Percentiles rank a stretch among this genome's conserved stretches.
phyloP scores from a whole-genome alignment of 2,329 filamentous ascomycete species.

The Colletotrichum sp. region DNA sequence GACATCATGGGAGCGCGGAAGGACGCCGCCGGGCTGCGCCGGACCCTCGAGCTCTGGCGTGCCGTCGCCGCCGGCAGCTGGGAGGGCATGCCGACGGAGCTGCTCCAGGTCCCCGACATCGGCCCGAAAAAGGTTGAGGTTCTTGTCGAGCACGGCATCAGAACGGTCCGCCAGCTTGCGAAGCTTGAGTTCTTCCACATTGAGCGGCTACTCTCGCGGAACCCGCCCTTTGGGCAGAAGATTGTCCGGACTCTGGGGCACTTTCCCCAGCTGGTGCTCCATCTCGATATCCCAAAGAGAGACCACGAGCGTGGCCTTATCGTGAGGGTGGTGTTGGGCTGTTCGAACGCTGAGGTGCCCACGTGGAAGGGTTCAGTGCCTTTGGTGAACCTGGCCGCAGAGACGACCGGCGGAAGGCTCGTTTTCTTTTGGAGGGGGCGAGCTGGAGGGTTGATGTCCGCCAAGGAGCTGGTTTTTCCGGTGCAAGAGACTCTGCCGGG shows the following conservation, averaged over 20 bases:
- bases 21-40: conserved; percentile 71
- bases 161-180: conserved; percentile 73
- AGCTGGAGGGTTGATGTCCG: conserved; percentile 67
- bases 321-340: conserved; percentile 72
- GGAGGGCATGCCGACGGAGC: conserved; percentile 74
- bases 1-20: conserved; percentile 40
- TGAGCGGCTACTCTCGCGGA: conserved; percentile 76
- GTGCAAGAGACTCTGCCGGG: conserved; percentile 54
- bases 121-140: conserved; percentile 79
- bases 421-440: conserved; percentile 72
- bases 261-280: conserved; percentile 68
- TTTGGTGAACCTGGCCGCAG: conserved; percentile 75
- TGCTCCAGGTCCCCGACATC: conserved; percentile 82
- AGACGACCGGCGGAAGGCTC: conserved; percentile 71
- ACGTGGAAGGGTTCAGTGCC: conserved; percentile 70
- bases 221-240: conserved; percentile 82
- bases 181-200: conserved; percentile 72
- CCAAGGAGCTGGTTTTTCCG: conserved; percentile 59
- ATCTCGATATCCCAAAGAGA: conserved; percentile 39
- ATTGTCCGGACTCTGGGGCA: conserved; percentile 66
- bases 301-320: conserved; percentile 41
- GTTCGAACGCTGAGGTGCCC: conserved; percentile 67
- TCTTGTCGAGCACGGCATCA: conserved; percentile 73
- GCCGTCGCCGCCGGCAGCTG: conserved; percentile 77
- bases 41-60: conserved; percentile 78